These are phyloP conservation scores for Antrodiella citrinella DNA, from an alignment of 768 basidiomycete genomes.

Conservation along the genomic window DNA sequence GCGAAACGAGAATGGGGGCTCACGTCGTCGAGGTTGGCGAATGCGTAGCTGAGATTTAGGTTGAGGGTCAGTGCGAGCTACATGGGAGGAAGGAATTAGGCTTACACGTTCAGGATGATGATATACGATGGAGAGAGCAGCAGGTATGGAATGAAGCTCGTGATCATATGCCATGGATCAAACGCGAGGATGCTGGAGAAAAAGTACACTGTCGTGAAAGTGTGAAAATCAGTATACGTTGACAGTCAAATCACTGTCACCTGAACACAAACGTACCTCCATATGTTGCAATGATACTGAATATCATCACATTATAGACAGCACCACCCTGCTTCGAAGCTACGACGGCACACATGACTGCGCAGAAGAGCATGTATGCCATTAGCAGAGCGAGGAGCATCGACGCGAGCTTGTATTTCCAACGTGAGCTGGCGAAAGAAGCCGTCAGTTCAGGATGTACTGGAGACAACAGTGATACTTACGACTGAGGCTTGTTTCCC, in stretches of 20 bases:
- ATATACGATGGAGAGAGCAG: slow-evolving; percentile 78
- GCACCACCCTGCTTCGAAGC: slow-evolving; percentile 60
- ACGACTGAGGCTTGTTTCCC: slow-evolving; percentile 92
- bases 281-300: slow-evolving; percentile 82
- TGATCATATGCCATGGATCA: slow-evolving; percentile 96
- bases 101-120: slow-evolving; percentile 71
- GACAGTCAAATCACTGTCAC: neutral
- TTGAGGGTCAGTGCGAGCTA: slow-evolving; percentile 13
- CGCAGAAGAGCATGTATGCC: slow-evolving; percentile 77
- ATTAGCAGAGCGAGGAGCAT: slow-evolving; percentile 71
- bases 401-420: slow-evolving; percentile 81
- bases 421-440: slow-evolving; percentile 43
- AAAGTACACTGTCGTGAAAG: slow-evolving; percentile 54
- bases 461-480: slow-evolving; percentile 12
- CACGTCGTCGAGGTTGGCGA: slow-evolving; percentile 80
- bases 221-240: slow-evolving; percentile 3
- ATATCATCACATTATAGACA: slow-evolving; percentile 67
- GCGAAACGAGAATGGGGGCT: slow-evolving; percentile 20
- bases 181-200: slow-evolving; percentile 74
- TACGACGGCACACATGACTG: slow-evolving; percentile 71
- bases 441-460: neutral
- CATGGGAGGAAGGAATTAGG: neutral
- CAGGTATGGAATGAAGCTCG: slow-evolving; percentile 84
- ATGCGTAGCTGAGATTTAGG: slow-evolving; percentile 57
- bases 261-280: slow-evolving; percentile 41